phyloP scores from a whole-genome alignment of 2,329 filamentous ascomycete genomes.

The Trichophyton mentagrophytes region DNA sequence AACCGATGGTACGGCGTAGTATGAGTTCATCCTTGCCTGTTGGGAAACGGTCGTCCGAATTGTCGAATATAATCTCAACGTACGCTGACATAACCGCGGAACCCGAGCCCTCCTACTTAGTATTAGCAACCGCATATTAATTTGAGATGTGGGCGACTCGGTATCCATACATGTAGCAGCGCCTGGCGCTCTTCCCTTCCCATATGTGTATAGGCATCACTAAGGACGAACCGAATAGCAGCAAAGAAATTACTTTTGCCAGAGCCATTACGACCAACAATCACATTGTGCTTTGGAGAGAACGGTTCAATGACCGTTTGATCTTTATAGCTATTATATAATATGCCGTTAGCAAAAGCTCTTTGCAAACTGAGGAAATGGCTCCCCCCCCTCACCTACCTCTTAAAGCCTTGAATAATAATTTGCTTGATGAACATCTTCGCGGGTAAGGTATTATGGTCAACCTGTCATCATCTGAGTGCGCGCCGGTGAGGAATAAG shows the following conservation, averaged over 20 bases:
- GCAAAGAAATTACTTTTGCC: constrained; percentile 99
- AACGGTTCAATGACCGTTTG: constrained; percentile 98
- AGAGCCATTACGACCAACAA: constrained; percentile 96
- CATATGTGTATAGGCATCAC: constrained; percentile 94
- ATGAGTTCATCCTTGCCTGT: constrained; percentile 85
- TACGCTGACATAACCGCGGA: constrained; percentile 99
- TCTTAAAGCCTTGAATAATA: constrained; percentile 99
- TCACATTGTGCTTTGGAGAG: constrained; percentile 93
- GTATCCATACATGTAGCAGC: constrained; percentile 57
- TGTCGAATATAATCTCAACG: constrained; percentile 98
- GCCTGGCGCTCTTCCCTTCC: constrained; percentile 90
- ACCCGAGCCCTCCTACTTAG: constrained; percentile 66
- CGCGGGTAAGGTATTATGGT: constrained; percentile 7
- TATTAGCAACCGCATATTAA: constrained; percentile 18
- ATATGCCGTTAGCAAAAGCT: constrained; percentile 9
- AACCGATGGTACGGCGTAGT: constrained; percentile 81
- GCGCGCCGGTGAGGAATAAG: not conserved
- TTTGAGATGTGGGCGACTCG: not conserved
- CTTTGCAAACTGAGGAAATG: not conserved
- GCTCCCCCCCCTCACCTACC: constrained; percentile 40
- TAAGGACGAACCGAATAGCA: constrained; percentile 93
- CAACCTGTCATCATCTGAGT: not conserved
- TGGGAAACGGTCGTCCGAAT: constrained; percentile 87
- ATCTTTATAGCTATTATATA: constrained; percentile 77
- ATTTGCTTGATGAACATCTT: constrained; percentile 99